Percentiles rank a stretch among this genome's conserved stretches.
These are phyloP conservation scores for Pseudogymnoascus sp. DNA, from an alignment of 2,329 filamentous ascomycete species.

Conservation along the genomic window DNA sequence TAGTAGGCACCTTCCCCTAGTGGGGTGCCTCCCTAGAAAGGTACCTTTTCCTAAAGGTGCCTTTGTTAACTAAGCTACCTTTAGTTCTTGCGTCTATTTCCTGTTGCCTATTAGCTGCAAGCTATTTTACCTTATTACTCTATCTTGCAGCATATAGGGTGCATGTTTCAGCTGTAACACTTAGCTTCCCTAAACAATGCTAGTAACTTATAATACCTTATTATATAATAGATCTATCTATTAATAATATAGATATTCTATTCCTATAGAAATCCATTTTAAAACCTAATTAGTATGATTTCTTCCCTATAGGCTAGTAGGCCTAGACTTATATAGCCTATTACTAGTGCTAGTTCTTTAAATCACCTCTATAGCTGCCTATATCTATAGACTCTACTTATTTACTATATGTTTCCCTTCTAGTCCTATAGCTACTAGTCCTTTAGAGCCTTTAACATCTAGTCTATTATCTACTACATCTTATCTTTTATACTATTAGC, in stretches of 20 bases:
- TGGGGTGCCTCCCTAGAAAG: no score
- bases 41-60: no score
- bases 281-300: background rate
- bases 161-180: no score
- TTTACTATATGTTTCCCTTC: background rate
- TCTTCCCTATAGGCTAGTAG: background rate
- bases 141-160: no score
- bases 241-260: constrained; percentile 2
- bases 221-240: background rate
- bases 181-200: background rate
- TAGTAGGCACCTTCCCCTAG: no score
- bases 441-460: background rate
- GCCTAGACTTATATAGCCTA: background rate
- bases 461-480: background rate
- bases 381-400: background rate
- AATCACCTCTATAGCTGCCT: background rate
- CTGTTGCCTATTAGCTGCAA: no score
- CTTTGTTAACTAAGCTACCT: no score
- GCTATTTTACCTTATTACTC: no score
- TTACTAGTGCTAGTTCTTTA: background rate
- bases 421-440: background rate
- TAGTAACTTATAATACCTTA: background rate
- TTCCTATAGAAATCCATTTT: background rate
- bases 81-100: no score
- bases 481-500: background rate